phyloP scores from a whole-genome alignment of 768 basidiomycete genomes.

The Neoboletus subvelutipes region DNA sequence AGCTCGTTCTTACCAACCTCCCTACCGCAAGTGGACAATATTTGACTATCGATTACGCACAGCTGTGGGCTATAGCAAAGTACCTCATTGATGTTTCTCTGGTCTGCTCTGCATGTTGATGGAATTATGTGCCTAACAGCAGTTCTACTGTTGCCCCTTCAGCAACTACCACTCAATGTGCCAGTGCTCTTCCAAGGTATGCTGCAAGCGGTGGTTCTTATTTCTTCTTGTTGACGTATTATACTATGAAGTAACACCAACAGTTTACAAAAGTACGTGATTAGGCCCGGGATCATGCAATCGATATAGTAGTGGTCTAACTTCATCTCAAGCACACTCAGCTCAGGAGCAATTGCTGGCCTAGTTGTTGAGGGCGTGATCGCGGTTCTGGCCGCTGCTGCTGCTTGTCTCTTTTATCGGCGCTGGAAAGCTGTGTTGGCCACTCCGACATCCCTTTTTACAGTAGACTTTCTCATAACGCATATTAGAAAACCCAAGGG shows the following conservation, averaged over 20 bases:
- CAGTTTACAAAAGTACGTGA: constrained; percentile 16
- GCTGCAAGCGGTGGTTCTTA: background rate
- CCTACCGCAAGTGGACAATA: constrained; percentile 24
- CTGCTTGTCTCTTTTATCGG: constrained; percentile 21
- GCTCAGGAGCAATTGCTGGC: constrained; percentile 26
- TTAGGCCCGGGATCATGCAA: background rate
- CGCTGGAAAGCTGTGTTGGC: constrained; percentile 20
- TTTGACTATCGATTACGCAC: constrained; percentile 36
- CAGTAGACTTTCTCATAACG: too few relatives aligned
- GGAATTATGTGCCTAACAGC: background rate
- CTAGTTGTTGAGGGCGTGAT: constrained; percentile 16
- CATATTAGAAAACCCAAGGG: too few relatives aligned
- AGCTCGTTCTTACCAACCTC: constrained; percentile 32
- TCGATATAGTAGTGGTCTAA: background rate
- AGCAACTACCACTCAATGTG: background rate
- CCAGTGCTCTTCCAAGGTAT: constrained; percentile 8
- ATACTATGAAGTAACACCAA: background rate
- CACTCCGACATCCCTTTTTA: background rate
- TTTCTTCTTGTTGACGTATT: background rate
- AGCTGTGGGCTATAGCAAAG: constrained; percentile 20
- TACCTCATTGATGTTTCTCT: constrained; percentile 1
- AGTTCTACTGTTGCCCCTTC: background rate
- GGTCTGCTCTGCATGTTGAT: background rate
- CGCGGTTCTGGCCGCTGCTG: constrained; percentile 13
- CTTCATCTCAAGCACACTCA: constrained; percentile 11